Conservation (phyloP, 2,329 filamentous ascomycete genomes). For the Pleoardoris graminearum region DNA sequence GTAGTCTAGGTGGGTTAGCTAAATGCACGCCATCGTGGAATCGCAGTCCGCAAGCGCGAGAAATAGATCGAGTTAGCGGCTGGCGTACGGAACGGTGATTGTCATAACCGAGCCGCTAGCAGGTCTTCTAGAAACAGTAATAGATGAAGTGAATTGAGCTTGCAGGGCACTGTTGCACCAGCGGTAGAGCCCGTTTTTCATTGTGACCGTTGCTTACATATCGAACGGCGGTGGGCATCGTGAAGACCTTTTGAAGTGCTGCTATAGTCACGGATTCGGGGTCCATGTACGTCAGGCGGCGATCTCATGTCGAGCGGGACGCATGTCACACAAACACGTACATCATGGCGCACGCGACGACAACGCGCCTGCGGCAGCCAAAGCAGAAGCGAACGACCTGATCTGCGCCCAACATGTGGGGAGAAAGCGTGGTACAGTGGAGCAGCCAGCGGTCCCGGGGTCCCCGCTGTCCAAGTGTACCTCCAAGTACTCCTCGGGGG, state of each 20-base stretch:
- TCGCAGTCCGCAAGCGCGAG: constrained; percentile 20
- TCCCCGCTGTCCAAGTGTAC: constrained; percentile 25
- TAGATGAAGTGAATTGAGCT: constrained; percentile 20
- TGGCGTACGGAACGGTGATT: constrained; percentile 23
- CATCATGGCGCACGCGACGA: constrained; percentile 25
- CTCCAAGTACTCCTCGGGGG: constrained; percentile 27
- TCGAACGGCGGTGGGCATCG: not conserved
- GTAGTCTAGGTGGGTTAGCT: not conserved
- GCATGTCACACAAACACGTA: constrained; percentile 20
- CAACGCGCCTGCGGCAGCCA: constrained; percentile 19
- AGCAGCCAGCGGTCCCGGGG: constrained; percentile 21
- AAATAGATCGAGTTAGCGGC: constrained; percentile 12
- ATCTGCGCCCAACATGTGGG: constrained; percentile 38
- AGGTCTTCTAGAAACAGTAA: constrained; percentile 31
- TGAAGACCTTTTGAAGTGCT: not conserved
- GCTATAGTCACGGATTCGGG: constrained; percentile 12
- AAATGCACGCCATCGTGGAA: not conserved
- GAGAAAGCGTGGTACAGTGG: constrained; percentile 27
- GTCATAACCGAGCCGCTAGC: constrained; percentile 30
- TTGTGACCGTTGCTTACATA: not conserved
- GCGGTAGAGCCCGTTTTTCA: not conserved
- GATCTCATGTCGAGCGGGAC: constrained; percentile 11
- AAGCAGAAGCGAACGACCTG: constrained; percentile 29
- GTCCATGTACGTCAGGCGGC: constrained; percentile 21
- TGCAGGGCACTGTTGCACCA: constrained; percentile 9